phyloP scores from a whole-genome alignment of 371 early-diverging fungal species.

The Phascolomyces articulosus region DNA sequence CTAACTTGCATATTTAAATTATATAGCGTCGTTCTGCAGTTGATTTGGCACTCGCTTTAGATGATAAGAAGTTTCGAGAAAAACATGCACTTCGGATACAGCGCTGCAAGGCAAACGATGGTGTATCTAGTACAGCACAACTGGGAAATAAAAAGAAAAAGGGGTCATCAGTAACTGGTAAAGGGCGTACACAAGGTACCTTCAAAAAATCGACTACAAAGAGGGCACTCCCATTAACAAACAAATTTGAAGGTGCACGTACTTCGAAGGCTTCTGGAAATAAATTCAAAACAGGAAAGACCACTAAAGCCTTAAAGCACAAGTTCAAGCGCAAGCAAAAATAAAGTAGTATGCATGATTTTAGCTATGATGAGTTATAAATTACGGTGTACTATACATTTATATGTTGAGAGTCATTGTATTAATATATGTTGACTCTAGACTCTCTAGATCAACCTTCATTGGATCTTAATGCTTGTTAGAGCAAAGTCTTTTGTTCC shows the following conservation, averaged over 20 bases:
- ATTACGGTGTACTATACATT: too few relatives aligned
- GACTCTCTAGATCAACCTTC: too few relatives aligned
- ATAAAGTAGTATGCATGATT: too few relatives aligned
- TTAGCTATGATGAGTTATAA: too few relatives aligned
- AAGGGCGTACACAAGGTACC: neutral
- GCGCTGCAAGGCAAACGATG: conserved; percentile 51
- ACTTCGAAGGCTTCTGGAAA: conserved; percentile 45
- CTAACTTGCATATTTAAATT: neutral
- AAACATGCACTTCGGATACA: conserved; percentile 63
- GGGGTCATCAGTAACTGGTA: too few relatives aligned
- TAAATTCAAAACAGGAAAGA: conserved; percentile 8
- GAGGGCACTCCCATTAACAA: neutral
- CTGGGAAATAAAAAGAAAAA: too few relatives aligned
- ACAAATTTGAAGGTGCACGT: conserved; percentile 60
- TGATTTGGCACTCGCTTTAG: conserved; percentile 76
- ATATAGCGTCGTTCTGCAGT: conserved; percentile 66
- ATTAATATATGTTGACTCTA: too few relatives aligned
- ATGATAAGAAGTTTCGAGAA: conserved; percentile 72
- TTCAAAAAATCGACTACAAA: conserved; percentile 26
- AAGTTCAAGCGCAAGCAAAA: neutral
- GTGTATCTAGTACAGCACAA: too few relatives aligned
- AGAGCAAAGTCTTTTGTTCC: too few relatives aligned
- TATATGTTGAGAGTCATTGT: too few relatives aligned
- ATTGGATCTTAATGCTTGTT: too few relatives aligned
- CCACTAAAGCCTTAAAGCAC: neutral